Percentiles rank a stretch among this genome's conserved stretches.
Evolutionary conservation across 768 basidiomycete genomes (phyloP).

Genomic region (Mrakia blollopis): DNA sequence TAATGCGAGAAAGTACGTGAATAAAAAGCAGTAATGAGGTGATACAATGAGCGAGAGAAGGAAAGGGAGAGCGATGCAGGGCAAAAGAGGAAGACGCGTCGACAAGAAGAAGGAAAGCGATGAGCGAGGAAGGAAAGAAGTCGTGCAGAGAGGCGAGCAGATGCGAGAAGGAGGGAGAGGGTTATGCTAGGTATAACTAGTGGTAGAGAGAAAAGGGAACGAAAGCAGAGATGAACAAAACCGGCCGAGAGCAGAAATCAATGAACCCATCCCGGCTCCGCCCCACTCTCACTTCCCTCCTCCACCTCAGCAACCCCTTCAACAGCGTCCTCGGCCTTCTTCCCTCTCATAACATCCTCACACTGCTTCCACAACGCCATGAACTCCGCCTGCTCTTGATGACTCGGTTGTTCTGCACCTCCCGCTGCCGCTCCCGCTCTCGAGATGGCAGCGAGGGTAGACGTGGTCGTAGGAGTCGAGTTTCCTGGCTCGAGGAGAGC

Average conservation of each 20-base stretch:
- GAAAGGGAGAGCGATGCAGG: not conserved
- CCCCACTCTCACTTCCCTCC: not conserved
- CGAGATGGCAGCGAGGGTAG: not conserved
- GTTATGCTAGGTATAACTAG: not conserved
- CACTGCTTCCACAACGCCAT: constrained; percentile 16
- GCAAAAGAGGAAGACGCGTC: not conserved
- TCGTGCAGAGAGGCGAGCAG: not conserved
- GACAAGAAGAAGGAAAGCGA: not conserved
- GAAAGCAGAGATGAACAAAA: not conserved
- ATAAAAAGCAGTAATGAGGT: not conserved
- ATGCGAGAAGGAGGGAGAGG: not conserved
- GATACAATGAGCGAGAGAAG: not conserved
- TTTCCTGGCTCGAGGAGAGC: not conserved
- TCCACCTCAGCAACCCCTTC: not conserved
- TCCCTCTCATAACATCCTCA: constrained; percentile 5
- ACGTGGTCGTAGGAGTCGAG: not conserved
- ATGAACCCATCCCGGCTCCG: not conserved
- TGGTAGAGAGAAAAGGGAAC: not conserved
- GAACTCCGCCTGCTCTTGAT: constrained; percentile 17
- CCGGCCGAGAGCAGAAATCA: not conserved
- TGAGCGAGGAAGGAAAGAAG: not conserved
- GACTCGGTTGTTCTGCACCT: not conserved
- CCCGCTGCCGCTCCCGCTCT: not conserved
- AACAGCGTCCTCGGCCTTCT: not conserved
- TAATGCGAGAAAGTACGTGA: not conserved